Conservation (phyloP, 2,329 filamentous ascomycete genomes). For the Ceratocystis albifundus region DNA sequence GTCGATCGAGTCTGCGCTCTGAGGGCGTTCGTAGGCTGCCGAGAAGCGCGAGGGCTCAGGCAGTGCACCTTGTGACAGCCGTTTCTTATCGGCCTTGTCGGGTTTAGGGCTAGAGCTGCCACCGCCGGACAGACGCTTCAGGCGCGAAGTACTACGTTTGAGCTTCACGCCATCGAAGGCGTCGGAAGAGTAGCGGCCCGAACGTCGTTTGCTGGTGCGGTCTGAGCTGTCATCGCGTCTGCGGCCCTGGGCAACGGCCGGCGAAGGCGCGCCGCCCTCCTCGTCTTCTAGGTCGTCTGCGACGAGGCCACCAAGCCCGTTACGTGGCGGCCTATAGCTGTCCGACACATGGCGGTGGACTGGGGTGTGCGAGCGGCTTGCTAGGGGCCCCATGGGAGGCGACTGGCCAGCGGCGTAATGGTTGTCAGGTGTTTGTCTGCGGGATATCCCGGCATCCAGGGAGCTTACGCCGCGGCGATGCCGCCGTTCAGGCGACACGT, state of each 20-base stretch:
- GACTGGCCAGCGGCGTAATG: not conserved
- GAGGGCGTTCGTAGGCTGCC: constrained; percentile 57
- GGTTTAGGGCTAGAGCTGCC: not conserved
- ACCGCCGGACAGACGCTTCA: constrained; percentile 45
- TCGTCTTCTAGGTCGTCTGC: constrained; percentile 31
- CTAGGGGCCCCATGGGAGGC: not conserved
- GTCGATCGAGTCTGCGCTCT: constrained; percentile 76
- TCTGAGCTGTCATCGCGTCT: constrained; percentile 41
- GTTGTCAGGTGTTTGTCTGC: constrained; percentile 11
- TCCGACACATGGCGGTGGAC: constrained; percentile 19
- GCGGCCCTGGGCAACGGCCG: constrained; percentile 52
- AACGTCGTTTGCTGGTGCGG: constrained; percentile 34
- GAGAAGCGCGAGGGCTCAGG: constrained; percentile 29
- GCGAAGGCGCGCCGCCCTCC: constrained; percentile 59
- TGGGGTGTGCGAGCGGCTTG: not conserved
- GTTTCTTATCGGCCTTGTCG: constrained; percentile 31
- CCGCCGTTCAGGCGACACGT: not conserved
- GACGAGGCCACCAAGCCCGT: not conserved
- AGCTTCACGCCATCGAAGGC: constrained; percentile 35
- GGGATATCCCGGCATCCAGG: constrained; percentile 14
- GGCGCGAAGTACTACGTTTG: constrained; percentile 46
- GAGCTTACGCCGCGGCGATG: constrained; percentile 20
- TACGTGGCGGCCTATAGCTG: constrained; percentile 15
- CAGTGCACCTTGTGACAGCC: constrained; percentile 25
- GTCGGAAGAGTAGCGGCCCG: constrained; percentile 41